These are phyloP conservation scores for Yamadazyma epiphylla DNA, from an alignment of 1,139 yeast species.

Conservation along the genomic window DNA sequence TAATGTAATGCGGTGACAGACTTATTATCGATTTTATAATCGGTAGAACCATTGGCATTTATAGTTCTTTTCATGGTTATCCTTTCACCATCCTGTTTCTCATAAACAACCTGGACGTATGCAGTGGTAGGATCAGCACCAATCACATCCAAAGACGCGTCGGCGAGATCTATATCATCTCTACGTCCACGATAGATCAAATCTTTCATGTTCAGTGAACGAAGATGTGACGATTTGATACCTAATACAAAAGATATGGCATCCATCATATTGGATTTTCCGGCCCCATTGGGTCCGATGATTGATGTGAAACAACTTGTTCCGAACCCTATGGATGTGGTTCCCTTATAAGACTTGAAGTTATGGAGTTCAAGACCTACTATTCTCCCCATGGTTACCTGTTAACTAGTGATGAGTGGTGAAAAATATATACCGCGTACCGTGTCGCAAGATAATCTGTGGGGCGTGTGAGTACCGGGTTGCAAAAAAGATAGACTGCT, in stretches of 20 bases:
- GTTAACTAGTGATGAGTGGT: too few relatives aligned
- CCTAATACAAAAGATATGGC: conserved; percentile 96
- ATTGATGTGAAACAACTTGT: conserved; percentile 80
- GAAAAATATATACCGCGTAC: too few relatives aligned
- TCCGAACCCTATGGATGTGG: conserved; percentile 76
- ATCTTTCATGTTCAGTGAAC: conserved; percentile 73
- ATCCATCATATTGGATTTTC: conserved; percentile 97
- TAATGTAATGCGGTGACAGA: conserved; percentile 66
- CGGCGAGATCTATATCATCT: conserved; percentile 11
- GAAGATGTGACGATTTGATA: conserved; percentile 67
- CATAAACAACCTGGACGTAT: conserved; percentile 77
- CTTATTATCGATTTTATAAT: conserved; percentile 63
- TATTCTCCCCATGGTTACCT: conserved; percentile 74
- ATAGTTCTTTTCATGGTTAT: conserved; percentile 55
- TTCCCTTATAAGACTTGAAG: conserved; percentile 88
- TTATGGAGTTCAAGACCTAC: conserved; percentile 73
- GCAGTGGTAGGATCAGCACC: conserved; percentile 56
- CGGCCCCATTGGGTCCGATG: conserved; percentile 98
- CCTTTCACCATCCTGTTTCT: conserved; percentile 54
- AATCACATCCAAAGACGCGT: conserved; percentile 13
- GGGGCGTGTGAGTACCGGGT: too few relatives aligned
- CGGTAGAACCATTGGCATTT: conserved; percentile 55
- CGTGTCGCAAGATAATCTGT: too few relatives aligned
- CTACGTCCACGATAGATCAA: conserved; percentile 58
- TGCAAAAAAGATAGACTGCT: too few relatives aligned